phyloP scores from a whole-genome alignment of 1,139 yeast species.

The Wickerhamomyces sp. region DNA sequence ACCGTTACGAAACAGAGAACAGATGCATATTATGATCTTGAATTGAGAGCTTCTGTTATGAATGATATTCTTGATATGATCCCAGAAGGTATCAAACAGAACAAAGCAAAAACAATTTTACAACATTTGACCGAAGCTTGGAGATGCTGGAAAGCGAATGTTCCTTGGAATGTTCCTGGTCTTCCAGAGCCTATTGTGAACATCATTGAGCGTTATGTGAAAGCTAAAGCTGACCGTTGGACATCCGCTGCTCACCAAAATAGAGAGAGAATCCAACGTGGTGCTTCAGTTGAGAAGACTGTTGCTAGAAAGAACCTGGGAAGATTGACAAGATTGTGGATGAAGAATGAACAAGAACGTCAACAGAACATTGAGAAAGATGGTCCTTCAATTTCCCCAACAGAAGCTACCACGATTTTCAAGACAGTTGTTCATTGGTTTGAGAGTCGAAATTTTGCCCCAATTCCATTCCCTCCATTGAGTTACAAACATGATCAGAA shows the following conservation, averaged over 20 bases:
- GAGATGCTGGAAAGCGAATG: slow-evolving; percentile 99
- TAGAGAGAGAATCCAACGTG: slow-evolving; percentile 81
- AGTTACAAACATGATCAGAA: slow-evolving; percentile 93
- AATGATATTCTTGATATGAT: slow-evolving; percentile 96
- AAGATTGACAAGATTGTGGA: slow-evolving; percentile 85
- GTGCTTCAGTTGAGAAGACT: slow-evolving; percentile 89
- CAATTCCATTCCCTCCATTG: slow-evolving; percentile 91
- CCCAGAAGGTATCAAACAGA: slow-evolving; percentile 89
- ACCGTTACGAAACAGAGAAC: slow-evolving; percentile 93
- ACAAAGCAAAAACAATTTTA: slow-evolving; percentile 77
- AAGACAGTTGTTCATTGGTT: slow-evolving; percentile 90
- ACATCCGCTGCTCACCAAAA: slow-evolving; percentile 88
- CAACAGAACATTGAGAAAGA: slow-evolving; percentile 75
- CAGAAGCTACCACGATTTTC: slow-evolving; percentile 83
- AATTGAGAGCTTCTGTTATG: slow-evolving; percentile 89
- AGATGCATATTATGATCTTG: slow-evolving; percentile 92
- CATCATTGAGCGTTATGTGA: slow-evolving; percentile 81
- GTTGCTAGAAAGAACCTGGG: slow-evolving; percentile 92
- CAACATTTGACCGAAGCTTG: slow-evolving; percentile 98
- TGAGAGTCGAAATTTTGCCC: slow-evolving; percentile 77
- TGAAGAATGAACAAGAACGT: slow-evolving; percentile 86
- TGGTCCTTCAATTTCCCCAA: slow-evolving; percentile 84
- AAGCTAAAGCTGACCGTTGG: slow-evolving; percentile 98
- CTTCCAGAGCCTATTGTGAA: slow-evolving; percentile 86
- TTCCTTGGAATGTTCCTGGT: slow-evolving; percentile 98